A percentile compares a stretch with the other conserved stretches of the same genome.
Evolutionary conservation across 2,329 filamentous ascomycete genomes (phyloP).

Genomic region (Sporothrix brunneoviolacea): DNA sequence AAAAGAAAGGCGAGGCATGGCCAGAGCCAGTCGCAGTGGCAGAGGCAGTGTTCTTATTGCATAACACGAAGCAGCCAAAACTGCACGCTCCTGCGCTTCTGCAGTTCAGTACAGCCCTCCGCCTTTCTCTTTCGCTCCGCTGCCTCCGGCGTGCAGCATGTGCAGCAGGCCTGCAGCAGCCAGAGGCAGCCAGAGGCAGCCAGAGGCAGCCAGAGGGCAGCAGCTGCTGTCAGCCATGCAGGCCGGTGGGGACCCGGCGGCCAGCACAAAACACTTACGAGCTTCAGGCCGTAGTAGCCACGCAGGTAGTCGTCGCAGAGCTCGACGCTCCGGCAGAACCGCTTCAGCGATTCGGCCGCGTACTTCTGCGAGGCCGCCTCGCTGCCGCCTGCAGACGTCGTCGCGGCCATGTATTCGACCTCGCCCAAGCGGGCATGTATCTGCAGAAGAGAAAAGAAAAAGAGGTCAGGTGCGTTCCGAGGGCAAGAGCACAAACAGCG

Average conservation of each 20-base stretch:
- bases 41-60: not conserved
- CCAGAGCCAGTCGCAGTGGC: not conserved
- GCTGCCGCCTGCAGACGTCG: conserved; percentile 28
- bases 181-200: not conserved
- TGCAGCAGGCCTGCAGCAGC: not conserved
- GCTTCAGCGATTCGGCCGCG: conserved; percentile 67
- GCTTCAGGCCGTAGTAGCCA: conserved; percentile 85
- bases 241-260: too few species aligned
- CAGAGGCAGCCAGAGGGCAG: not conserved
- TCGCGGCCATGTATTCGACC: conserved; percentile 64
- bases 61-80: not conserved
- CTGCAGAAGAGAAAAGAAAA: conserved; percentile 35
- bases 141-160: not conserved
- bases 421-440: conserved; percentile 85
- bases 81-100: too few species aligned
- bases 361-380: conserved; percentile 41
- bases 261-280: conserved; percentile 51
- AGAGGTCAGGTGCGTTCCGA: not conserved
- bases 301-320: conserved; percentile 88
- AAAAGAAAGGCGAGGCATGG: too few species aligned
- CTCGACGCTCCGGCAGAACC: conserved; percentile 87
- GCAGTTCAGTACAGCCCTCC: too few species aligned
- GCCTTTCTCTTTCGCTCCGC: too few species aligned
- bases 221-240: conserved; percentile 6
- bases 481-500: not conserved